Percentiles rank a stretch among this genome's conserved stretches.
These are phyloP conservation scores for Oropetium thomaeum DNA, from an alignment of 176 grass and related monocot genomes.

Conservation along the genomic window DNA sequence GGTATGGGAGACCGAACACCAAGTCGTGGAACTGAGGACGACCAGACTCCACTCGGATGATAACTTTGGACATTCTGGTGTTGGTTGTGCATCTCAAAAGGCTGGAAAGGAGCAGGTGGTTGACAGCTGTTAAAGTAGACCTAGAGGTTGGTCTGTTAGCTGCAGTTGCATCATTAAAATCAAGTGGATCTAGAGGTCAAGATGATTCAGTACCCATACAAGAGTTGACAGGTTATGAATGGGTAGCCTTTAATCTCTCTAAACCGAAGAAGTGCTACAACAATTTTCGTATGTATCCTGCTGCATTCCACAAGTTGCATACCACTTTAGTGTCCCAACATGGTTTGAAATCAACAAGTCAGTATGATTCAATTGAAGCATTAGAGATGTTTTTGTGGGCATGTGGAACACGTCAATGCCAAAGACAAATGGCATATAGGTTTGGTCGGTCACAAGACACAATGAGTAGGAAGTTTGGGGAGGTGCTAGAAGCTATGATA, in stretches of 20 bases:
- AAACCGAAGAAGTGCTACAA: neutral
- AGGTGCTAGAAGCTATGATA: neutral
- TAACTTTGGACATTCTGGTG: neutral
- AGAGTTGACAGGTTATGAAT: neutral
- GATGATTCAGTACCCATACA: no score
- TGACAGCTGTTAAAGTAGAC: neutral
- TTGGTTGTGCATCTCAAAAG: neutral
- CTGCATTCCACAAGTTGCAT: neutral
- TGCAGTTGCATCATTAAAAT: no score
- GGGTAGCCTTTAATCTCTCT: neutral
- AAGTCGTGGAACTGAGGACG: no score
- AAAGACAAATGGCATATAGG: neutral
- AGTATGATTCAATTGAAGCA: neutral
- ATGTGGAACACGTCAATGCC: neutral
- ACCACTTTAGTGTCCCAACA: neutral
- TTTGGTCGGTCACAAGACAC: neutral
- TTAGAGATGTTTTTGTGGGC: neutral
- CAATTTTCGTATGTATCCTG: neutral
- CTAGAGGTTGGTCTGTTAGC: no score
- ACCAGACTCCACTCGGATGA: neutral
- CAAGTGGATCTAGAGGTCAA: no score
- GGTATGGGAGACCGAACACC: no score
- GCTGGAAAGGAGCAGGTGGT: neutral
- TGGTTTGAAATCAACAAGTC: neutral
- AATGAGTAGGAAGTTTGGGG: neutral